Conservation (phyloP, 148 eudicot genomes). For the Oxyria digyna region DNA sequence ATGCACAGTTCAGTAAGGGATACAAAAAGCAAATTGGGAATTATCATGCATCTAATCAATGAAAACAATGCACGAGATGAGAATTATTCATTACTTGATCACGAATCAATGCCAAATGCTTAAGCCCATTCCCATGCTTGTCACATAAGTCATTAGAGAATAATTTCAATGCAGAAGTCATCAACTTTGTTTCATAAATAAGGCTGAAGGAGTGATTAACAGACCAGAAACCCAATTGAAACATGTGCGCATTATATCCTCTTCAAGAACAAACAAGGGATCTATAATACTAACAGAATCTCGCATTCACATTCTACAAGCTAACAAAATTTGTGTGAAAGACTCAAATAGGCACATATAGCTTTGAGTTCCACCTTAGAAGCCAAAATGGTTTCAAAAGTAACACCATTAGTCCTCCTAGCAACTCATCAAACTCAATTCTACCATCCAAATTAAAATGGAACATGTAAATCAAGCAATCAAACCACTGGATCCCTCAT, state of each 20-base stretch:
- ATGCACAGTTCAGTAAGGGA: background rate
- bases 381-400: background rate
- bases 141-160: background rate
- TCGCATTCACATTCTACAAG: background rate
- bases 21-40: background rate
- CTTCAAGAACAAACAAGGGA: background rate
- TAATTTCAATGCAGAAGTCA: background rate
- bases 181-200: background rate
- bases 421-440: background rate
- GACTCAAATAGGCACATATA: background rate
- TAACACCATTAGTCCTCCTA: too few species aligned
- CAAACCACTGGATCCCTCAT: background rate
- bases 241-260: background rate
- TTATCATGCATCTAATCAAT: background rate
- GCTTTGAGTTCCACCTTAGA: background rate
- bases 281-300: background rate
- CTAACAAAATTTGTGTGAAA: background rate
- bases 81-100: too few species aligned
- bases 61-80: background rate
- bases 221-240: background rate
- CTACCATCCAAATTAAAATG: background rate
- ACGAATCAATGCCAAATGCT: too few species aligned
- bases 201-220: background rate
- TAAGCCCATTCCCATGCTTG: background rate
- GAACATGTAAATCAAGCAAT: background rate